Base-by-base conservation (phyloP, 495 filamentous ascomycete genomes). In the Trichoderma gamsii region DNA sequence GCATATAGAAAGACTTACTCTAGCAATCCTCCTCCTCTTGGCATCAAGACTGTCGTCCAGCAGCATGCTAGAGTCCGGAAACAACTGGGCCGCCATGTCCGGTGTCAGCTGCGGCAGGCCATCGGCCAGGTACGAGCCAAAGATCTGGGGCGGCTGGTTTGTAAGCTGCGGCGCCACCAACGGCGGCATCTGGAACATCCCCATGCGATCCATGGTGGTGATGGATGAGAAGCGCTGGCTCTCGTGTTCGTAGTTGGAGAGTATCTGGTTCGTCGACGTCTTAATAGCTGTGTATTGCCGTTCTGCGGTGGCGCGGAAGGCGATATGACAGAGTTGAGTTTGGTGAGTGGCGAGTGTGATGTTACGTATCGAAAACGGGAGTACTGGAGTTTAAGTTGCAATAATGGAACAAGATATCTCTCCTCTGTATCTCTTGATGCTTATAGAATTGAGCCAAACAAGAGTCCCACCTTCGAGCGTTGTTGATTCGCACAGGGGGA, bases 1-100 rank as follows among this genome's bases (percentile, higher is more conserved):
- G 25, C n/a, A 12, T 49, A 59, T 9, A 61, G 44, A 25, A 25
- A 23, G 11, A 27, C 41, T 81, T 81, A 93, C 91, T 82, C 93
- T 87, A 35, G 95, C 93, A 72, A 99, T 99, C 71, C 95, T 87
- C 78, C 95, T 86, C 77, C 95, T 84, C 82, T 99, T 99, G 18
- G 92, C 86, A 74, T 97, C 91, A 71, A 89, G 89, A 49, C 89
- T 89, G 70, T 95, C 92, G 64, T 86, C 84, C 23, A 85, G 75
- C 64, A 86, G 70, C 25, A 76, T 72, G 29, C 78, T 76, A 1
- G 75, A 81, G 68, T 92, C 88, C 65, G 84, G 80, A 70, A 88
- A 91, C 72, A 88, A 83, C 51, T 83, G 85, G 68, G 81, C 86
- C 67, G 79, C 81, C 29, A 90, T 80, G 67, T 84, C 84, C 51